Evolutionary conservation across 2,329 filamentous ascomycete species (phyloP), one percentile per base, ranked within the genome.

Genomic region (Fusarium longipes): DNA sequence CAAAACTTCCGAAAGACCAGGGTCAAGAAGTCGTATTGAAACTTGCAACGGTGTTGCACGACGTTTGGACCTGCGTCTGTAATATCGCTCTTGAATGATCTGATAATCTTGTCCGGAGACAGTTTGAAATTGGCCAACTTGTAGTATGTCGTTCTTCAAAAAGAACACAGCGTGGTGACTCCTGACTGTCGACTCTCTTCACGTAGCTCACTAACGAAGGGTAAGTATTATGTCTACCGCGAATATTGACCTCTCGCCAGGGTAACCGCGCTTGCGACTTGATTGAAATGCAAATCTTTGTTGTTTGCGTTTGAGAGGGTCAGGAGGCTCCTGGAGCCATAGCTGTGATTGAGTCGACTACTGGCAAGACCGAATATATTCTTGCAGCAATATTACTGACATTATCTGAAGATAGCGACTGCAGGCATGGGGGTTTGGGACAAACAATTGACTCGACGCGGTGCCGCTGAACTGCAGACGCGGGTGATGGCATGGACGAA

Each of bases 401-500:
- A 15, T 7, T 38, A 8, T 22, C 45, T 14, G 10, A 33, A 18
- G 30, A 25, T 24, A 38, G 27, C 20, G 8, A 17, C 12, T 15
- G 43, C 15, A 12, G n/a, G 20, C 15, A 38, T 27, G 32, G n/a
- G 4, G 14, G n/a, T 18, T 27, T 32, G 45, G 45, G 14, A 49
- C 17, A 22, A 36, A 27, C 45, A 22, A 49, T 17, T n/a, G 57
- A 27, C 14, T 57, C 40, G 33, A 48, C 30, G 47, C 32, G 36
- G 47, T 29, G 12, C 51, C 33, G 47, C 39, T 52, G 48, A 54
- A 49, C 60, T 67, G 63, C 53, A 63, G 30, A 51, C 39, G 43
- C 66, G 66, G 66, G 50, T 70, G 66, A 69, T 69, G 66, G 57
- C 66, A 69, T 70, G 63, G 57, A 6, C 58, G 38, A 51, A 53